Evolutionary conservation across 2,329 filamentous ascomycete genomes (phyloP).

Genomic region (Coniochaeta pulveracea): DNA sequence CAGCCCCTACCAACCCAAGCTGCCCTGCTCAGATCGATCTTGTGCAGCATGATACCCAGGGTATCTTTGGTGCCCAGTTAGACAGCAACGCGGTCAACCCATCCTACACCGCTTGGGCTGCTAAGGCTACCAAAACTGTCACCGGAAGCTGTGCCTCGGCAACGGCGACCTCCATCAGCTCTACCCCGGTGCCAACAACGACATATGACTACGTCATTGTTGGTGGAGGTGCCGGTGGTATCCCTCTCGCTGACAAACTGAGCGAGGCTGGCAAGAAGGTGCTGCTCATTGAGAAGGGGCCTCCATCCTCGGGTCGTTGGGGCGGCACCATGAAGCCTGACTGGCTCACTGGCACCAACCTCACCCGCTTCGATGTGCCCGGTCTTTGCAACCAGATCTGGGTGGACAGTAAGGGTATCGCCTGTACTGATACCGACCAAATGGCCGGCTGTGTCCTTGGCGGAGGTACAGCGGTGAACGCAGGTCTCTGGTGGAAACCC

Average conservation of each 20-base stretch:
- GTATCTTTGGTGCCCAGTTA: conserved; percentile 17
- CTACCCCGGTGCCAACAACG: conserved; percentile 21
- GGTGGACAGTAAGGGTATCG: conserved; percentile 45
- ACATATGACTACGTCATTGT: conserved; percentile 52
- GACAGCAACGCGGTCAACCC: conserved; percentile 17
- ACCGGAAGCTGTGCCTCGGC: conserved; percentile 14
- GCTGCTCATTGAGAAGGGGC: conserved; percentile 42
- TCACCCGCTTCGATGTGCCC: conserved; percentile 55
- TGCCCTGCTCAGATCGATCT: conserved; percentile 18
- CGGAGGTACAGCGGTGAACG: conserved; percentile 49
- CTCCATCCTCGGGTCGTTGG: conserved; percentile 46
- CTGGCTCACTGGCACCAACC: conserved; percentile 44
- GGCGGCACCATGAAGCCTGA: conserved; percentile 44
- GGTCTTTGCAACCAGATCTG: conserved; percentile 58
- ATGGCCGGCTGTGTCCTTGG: conserved; percentile 58
- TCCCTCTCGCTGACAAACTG: conserved; percentile 46
- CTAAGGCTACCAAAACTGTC: conserved; percentile 19
- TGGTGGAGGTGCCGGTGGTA: conserved; percentile 47
- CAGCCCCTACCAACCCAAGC: conserved; percentile 21
- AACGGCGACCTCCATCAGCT: conserved; percentile 14
- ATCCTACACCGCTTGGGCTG: conserved; percentile 18
- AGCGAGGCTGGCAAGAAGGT: conserved; percentile 50
- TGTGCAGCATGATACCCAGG: conserved; percentile 21
- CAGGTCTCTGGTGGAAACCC: conserved; percentile 54
- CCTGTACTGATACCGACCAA: conserved; percentile 52